A percentile compares a stretch with the other conserved stretches of the same genome.
phyloP scores from a whole-genome alignment of 2,329 filamentous ascomycete species.

The Rugonectria rugulosa region DNA sequence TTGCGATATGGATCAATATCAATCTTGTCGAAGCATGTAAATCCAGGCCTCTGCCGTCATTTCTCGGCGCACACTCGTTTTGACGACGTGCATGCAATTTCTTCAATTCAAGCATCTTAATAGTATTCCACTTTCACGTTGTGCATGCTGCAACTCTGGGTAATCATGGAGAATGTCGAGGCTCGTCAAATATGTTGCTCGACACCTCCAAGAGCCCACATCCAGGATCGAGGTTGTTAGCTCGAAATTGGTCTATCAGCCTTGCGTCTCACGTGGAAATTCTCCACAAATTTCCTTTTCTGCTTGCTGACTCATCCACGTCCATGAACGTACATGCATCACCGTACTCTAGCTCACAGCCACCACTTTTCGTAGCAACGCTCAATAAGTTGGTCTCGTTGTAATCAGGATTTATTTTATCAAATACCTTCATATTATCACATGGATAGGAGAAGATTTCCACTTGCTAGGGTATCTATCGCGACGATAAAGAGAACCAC shows the following conservation, averaged over 20 bases:
- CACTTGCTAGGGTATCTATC: constrained; percentile 16
- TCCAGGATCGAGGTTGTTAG: constrained; percentile 28
- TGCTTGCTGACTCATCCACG: constrained; percentile 36
- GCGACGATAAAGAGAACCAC: constrained; percentile 2
- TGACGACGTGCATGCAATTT: background rate
- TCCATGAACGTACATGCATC: background rate
- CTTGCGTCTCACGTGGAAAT: constrained; percentile 42
- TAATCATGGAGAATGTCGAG: background rate
- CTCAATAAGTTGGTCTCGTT: too few relatives aligned
- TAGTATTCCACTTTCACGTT: background rate
- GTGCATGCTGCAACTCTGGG: background rate
- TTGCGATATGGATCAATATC: constrained; percentile 25
- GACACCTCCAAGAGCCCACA: constrained; percentile 1
- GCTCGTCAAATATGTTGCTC: background rate
- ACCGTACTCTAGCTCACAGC: too few relatives aligned
- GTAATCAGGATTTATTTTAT: too few relatives aligned
- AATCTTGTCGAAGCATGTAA: constrained; percentile 4
- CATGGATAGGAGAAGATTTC: too few relatives aligned
- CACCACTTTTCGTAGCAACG: too few relatives aligned
- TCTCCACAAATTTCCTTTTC: constrained; percentile 32
- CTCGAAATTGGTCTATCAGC: constrained; percentile 34
- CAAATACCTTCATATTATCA: too few relatives aligned
- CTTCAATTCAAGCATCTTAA: background rate
- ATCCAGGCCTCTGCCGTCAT: constrained; percentile 4
- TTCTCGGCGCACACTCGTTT: constrained; percentile 21